phyloP scores from a whole-genome alignment of 371 early-diverging fungal species.

The Dichotomocladium elegans region DNA sequence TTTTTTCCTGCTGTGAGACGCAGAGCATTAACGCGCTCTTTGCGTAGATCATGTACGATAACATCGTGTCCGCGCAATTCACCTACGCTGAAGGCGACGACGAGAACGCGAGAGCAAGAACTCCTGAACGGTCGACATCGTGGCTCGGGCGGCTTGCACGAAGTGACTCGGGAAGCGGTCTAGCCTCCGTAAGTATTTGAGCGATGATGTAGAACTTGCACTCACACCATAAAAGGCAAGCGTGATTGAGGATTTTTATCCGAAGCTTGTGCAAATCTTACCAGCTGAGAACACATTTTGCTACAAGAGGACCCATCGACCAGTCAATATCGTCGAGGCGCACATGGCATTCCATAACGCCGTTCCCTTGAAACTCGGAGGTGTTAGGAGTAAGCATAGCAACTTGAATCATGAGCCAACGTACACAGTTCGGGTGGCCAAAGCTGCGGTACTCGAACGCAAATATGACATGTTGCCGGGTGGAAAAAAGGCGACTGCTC shows the following conservation, averaged over 20 bases:
- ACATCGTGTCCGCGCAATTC: slow-evolving; percentile 53
- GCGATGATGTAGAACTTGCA: background rate
- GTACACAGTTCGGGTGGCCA: slow-evolving; percentile 63
- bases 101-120: slow-evolving; percentile 23
- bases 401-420: slow-evolving; percentile 12
- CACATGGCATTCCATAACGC: slow-evolving; percentile 40
- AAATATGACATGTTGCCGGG: slow-evolving; percentile 68
- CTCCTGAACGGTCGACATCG: slow-evolving; percentile 21
- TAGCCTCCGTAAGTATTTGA: slow-evolving; percentile 3
- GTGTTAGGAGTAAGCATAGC: slow-evolving; percentile 34
- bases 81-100: slow-evolving; percentile 52
- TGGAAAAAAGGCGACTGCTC: slow-evolving; percentile 64
- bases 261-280: slow-evolving; percentile 35
- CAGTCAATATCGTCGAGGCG: slow-evolving; percentile 25
- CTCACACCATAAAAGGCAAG: background rate
- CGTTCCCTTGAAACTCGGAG: slow-evolving; percentile 32
- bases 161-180: slow-evolving; percentile 9
- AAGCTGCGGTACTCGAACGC: slow-evolving; percentile 65
- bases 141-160: slow-evolving; percentile 34
- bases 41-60: slow-evolving; percentile 74
- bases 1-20: too few species aligned
- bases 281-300: slow-evolving; percentile 36
- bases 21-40: too few species aligned
- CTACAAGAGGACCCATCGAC: slow-evolving; percentile 26
- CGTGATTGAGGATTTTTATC: slow-evolving; percentile 21